phyloP scores from a whole-genome alignment of 805 yeast genomes.

The Saccharomycopsis fermentans region DNA sequence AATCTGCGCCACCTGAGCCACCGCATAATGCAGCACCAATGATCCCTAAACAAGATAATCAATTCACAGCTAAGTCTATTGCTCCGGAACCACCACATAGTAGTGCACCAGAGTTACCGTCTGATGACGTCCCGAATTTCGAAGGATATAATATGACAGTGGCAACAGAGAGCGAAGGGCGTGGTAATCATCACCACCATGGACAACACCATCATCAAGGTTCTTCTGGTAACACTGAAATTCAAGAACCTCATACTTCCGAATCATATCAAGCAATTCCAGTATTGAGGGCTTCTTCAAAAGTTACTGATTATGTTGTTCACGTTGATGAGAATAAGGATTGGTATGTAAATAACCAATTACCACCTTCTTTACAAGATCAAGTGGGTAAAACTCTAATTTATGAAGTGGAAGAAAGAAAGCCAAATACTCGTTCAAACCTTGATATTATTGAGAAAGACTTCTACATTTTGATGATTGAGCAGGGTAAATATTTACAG shows the following conservation, averaged over 20 bases:
- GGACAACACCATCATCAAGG: background rate
- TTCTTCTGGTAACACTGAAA: background rate
- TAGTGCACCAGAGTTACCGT: background rate
- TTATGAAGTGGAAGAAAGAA: conserved; percentile 37
- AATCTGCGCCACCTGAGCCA: conserved; percentile 15
- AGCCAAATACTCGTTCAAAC: background rate
- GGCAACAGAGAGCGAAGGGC: background rate
- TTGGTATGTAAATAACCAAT: conserved; percentile 62
- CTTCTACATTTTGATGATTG: conserved; percentile 6
- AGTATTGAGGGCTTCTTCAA: background rate
- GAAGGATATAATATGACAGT: background rate
- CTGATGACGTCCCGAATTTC: background rate
- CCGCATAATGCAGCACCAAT: conserved; percentile 2
- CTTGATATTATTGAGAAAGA: conserved; percentile 1
- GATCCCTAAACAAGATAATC: no score
- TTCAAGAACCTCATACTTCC: background rate
- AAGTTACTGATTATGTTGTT: conserved; percentile 5
- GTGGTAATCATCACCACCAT: background rate
- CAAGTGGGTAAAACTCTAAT: conserved; percentile 38
- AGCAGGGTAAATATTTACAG: background rate
- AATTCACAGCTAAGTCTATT: no score
- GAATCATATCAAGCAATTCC: background rate
- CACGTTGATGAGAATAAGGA: conserved; percentile 28
- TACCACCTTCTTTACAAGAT: conserved; percentile 43
- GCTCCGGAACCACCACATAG: conserved; percentile 7